Evolutionary conservation across 441 rosid genomes (phyloP), one percentile per base, ranked within the genome.

Genomic region (Populus hybrid): DNA sequence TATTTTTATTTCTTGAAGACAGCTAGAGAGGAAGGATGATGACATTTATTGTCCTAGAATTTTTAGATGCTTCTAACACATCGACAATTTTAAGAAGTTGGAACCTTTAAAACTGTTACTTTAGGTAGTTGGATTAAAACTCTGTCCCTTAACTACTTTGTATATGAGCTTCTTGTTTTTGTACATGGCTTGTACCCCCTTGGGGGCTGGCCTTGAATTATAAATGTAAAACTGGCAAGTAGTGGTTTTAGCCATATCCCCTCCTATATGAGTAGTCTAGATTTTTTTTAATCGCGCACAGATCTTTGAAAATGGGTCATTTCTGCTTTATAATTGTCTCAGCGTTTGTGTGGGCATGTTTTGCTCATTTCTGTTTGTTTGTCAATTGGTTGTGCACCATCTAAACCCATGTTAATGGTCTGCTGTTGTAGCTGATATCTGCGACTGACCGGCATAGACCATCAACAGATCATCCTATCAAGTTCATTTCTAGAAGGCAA

Each of bases 391-490:
- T 68, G 26, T 69, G 5, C 68, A 23, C 68, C 59, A 63, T 38
- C 29, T 64, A 18, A 72, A 35, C 12, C 24, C 69, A 38, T 12
- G 81, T 66, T 35, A 64, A 59, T 85, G 40, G 56, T 80, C 40
- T 77, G 74, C 33, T 81, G 63, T 82, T 90, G 81, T 89, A 95
- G 98, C 87, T 90, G 64, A 94, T 94, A 65, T 95, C 99, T 33
- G 90, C 97, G 71, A 86, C 89, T 69, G 98, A 95, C 74, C 87
- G 97, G 64, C 97, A 85, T 78, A 88, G 92, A 68, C 97, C 87
- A 72, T 84, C 91, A 11, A 87, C 92, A 33, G 97, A 95, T 78
- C 91, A 91, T 71, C 97, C 98, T 77, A 91, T 95, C 80, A 95
- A 92, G 86, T 95, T 94, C 88, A 90, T 86, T 69, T 83, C 91